Percentiles rank a stretch among this genome's conserved stretches.
Conservation (phyloP, 2,329 filamentous ascomycete genomes). For the Neophaeococcomyces mojaviensis region DNA sequence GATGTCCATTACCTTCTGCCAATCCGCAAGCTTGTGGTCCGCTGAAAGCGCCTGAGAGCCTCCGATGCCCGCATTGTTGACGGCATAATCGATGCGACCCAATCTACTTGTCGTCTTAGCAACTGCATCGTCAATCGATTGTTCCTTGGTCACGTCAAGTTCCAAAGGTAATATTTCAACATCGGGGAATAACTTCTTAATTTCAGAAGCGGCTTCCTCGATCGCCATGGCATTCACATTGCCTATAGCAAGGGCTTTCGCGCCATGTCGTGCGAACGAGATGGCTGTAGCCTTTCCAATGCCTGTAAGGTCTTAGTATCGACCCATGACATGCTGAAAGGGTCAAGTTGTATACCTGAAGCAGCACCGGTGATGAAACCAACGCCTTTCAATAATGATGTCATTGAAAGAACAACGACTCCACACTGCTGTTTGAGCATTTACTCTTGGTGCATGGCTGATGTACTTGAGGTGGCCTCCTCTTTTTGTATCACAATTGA, state of each 20-base stretch:
- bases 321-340: not conserved
- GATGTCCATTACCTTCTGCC: conserved; percentile 44
- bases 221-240: conserved; percentile 9
- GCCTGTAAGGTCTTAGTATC: conserved; percentile 1
- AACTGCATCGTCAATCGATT: conserved; percentile 30
- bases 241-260: conserved; percentile 6
- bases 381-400: conserved; percentile 11
- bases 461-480: no score
- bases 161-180: conserved; percentile 34
- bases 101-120: conserved; percentile 36
- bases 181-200: conserved; percentile 6
- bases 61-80: conserved; percentile 50
- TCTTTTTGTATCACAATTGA: no score
- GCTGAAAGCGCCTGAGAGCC: conserved; percentile 39
- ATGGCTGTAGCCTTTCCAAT: conserved; percentile 13
- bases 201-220: conserved; percentile 7
- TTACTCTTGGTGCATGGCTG: no score
- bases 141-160: conserved; percentile 36
- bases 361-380: conserved; percentile 14
- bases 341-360: conserved; percentile 6
- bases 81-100: conserved; percentile 48
- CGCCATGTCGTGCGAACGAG: conserved; percentile 10
- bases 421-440: no score
- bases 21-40: conserved; percentile 41
- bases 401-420: conserved; percentile 3